Evolutionary conservation across 495 filamentous ascomycete species (phyloP).

Genomic region (Sporormia fimetaria): DNA sequence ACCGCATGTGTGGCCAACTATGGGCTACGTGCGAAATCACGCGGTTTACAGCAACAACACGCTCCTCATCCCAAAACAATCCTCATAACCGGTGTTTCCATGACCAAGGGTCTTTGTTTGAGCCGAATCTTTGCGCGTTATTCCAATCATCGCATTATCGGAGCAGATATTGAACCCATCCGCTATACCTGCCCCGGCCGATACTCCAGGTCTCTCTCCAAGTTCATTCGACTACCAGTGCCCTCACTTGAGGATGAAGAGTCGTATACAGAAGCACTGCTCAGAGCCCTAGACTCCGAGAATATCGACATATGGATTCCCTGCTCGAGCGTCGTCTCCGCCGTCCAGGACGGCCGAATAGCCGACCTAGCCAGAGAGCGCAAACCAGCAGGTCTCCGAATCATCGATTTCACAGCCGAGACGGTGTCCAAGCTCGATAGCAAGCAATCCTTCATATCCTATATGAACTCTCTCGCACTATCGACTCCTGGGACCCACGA

Average conservation of each 20-base stretch:
- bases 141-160: constrained; percentile 59
- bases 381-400: constrained; percentile 49
- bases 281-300: constrained; percentile 48
- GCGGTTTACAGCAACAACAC: constrained; percentile 20
- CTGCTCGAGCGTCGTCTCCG: constrained; percentile 50
- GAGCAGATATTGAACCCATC: constrained; percentile 51
- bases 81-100: constrained; percentile 61
- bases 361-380: constrained; percentile 41
- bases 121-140: constrained; percentile 52
- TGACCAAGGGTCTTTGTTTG: constrained; percentile 53
- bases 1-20: constrained; percentile 30
- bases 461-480: constrained; percentile 41
- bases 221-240: constrained; percentile 38
- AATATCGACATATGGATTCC: constrained; percentile 62
- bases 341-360: constrained; percentile 47
- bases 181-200: constrained; percentile 17
- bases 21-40: not conserved
- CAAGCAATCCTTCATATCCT: constrained; percentile 48
- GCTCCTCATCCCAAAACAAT: constrained; percentile 45
- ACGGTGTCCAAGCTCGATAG: constrained; percentile 44
- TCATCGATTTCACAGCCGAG: constrained; percentile 44
- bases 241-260: constrained; percentile 19
- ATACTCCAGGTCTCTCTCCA: constrained; percentile 37
- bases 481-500: constrained; percentile 45
- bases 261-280: constrained; percentile 40